Evolutionary conservation across 108 stramenopile species (phyloP).

Genomic region (Schizochytrium sp.): DNA sequence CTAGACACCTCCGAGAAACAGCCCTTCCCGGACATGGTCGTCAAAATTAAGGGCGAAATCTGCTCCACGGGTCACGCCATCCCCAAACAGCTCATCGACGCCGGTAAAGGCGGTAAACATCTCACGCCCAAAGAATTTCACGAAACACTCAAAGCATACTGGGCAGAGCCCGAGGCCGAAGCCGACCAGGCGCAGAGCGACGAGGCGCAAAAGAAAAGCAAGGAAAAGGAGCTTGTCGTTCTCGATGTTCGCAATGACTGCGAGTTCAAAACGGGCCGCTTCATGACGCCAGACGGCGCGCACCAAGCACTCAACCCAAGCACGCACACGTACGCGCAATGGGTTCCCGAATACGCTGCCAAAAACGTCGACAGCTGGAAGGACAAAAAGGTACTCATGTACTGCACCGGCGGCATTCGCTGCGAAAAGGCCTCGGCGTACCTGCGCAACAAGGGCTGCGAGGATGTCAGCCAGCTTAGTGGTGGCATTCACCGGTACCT

Average conservation of each 20-base stretch:
- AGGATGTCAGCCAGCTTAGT: slow-evolving; percentile 58
- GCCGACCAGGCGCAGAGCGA: too few relatives aligned
- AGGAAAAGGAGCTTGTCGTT: not conserved
- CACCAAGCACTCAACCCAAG: not conserved
- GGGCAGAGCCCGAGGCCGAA: not conserved
- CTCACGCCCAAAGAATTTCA: not conserved
- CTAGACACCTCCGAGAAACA: not conserved
- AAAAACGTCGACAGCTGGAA: not conserved
- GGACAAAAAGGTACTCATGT: slow-evolving; percentile 26
- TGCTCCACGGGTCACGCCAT: not conserved
- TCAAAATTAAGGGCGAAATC: slow-evolving; percentile 1
- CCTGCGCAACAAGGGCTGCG: not conserved
- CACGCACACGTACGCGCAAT: not conserved
- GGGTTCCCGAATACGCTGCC: not conserved
- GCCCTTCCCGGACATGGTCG: not conserved
- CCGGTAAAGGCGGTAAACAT: not conserved
- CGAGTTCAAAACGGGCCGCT: slow-evolving; percentile 23
- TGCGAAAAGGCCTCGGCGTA: slow-evolving; percentile 24
- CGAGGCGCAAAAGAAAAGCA: too few relatives aligned
- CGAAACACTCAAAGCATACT: not conserved
- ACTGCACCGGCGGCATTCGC: slow-evolving; percentile 41
- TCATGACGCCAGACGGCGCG: not conserved
- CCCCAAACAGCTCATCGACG: not conserved
- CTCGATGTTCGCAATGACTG: slow-evolving; percentile 28
- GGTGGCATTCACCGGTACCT: slow-evolving; percentile 90